These are phyloP conservation scores for Conticribra guillardii DNA, from an alignment of 108 stramenopile genomes.

Conservation along the genomic window DNA sequence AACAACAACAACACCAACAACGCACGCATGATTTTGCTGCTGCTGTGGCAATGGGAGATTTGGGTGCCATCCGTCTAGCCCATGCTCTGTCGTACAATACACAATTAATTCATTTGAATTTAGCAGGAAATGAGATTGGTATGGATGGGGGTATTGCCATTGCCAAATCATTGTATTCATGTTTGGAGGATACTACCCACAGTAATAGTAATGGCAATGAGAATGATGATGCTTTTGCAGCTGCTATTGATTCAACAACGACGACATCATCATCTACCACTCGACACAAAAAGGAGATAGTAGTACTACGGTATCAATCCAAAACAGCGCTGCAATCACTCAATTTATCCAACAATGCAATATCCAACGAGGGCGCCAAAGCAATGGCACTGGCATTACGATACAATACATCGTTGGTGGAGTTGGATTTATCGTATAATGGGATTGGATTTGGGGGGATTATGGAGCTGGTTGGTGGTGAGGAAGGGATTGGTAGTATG, in stretches of 20 bases:
- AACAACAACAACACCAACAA: no score
- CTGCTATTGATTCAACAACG: no score
- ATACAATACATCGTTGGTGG: conserved; percentile 14
- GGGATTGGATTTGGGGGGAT: conserved; percentile 8
- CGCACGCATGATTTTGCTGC: no score
- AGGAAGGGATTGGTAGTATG: no score
- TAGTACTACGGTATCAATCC: no score
- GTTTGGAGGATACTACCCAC: no score
- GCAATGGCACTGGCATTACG: conserved; percentile 9
- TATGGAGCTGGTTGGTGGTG: background rate
- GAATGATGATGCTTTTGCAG: no score
- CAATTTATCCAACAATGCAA: conserved; percentile 24
- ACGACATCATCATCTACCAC: no score
- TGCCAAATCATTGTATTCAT: conserved; percentile 10
- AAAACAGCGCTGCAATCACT: conserved; percentile 16
- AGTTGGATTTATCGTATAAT: conserved; percentile 15
- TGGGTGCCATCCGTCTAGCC: conserved; percentile 22
- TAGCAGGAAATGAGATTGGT: conserved; percentile 23
- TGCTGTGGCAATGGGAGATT: conserved; percentile 8
- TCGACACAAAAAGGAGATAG: no score
- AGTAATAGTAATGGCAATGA: no score
- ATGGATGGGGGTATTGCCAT: conserved; percentile 9
- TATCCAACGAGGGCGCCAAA: conserved; percentile 14
- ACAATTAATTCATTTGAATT: conserved; percentile 14
- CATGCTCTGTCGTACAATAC: conserved; percentile 16